These are phyloP conservation scores for Calonectria pseudoturangicola DNA, from an alignment of 2,329 filamentous ascomycete species.

Conservation along the genomic window DNA sequence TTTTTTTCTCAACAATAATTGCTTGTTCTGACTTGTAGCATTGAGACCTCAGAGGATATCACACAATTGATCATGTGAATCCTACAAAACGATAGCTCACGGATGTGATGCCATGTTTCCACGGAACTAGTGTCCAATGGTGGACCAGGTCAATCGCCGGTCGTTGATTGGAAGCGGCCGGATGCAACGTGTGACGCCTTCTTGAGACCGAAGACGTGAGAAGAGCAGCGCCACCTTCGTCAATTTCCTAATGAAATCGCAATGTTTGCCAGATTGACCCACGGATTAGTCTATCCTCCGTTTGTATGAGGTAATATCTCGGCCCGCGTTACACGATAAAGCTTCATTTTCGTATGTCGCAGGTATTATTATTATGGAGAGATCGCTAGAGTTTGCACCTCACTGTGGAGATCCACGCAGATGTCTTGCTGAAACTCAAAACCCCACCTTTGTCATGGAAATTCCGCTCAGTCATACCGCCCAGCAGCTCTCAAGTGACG, in stretches of 20 bases:
- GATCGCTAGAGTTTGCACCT: background rate
- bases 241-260: background rate
- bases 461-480: background rate
- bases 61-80: slow-evolving; percentile 10
- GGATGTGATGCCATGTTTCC: background rate
- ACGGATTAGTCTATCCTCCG: background rate
- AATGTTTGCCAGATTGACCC: background rate
- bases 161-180: background rate
- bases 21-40: slow-evolving; percentile 16
- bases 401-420: background rate
- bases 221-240: background rate
- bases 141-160: background rate
- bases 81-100: slow-evolving; percentile 9
- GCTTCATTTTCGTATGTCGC: background rate
- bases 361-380: background rate
- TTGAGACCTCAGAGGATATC: background rate
- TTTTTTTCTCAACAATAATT: slow-evolving; percentile 23
- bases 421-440: slow-evolving; percentile 15
- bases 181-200: slow-evolving; percentile 9
- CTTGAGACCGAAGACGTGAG: background rate
- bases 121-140: background rate
- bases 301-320: background rate
- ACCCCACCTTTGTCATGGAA: background rate
- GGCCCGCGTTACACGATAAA: slow-evolving; percentile 1
- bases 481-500: background rate